Evolutionary conservation across 2,329 filamentous ascomycete genomes (phyloP).

Genomic region (Emmonsiellopsis sp.): DNA sequence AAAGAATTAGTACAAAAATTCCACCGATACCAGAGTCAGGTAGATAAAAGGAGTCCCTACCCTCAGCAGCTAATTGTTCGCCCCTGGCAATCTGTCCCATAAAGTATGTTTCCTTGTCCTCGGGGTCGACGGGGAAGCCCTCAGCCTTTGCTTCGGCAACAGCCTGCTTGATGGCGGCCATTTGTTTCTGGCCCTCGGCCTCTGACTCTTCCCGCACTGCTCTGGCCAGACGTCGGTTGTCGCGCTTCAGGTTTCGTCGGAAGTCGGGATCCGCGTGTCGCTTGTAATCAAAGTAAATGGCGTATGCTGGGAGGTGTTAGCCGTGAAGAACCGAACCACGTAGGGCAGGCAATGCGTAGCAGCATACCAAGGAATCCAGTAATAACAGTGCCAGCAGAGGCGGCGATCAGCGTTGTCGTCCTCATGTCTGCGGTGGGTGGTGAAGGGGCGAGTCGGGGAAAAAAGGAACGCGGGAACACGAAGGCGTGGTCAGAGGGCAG

Average conservation of each 20-base stretch:
- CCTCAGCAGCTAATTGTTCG: slow-evolving; percentile 57
- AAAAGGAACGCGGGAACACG: background rate
- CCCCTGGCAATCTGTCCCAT: slow-evolving; percentile 89
- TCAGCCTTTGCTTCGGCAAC: slow-evolving; percentile 79
- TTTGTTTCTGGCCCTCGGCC: slow-evolving; percentile 38
- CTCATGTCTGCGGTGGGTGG: slow-evolving; percentile 27
- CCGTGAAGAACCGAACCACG: background rate
- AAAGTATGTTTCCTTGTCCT: slow-evolving; percentile 93
- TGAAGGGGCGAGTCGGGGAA: background rate
- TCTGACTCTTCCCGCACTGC: slow-evolving; percentile 40
- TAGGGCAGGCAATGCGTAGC: background rate
- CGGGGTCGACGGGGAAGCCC: slow-evolving; percentile 80
- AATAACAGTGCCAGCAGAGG: slow-evolving; percentile 49
- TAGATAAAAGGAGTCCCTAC: slow-evolving; percentile 42
- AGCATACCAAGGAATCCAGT: slow-evolving; percentile 46
- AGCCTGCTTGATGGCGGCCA: slow-evolving; percentile 59
- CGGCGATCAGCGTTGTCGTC: slow-evolving; percentile 49
- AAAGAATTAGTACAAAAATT: slow-evolving; percentile 4
- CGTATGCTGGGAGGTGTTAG: slow-evolving; percentile 43
- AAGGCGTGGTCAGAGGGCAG: background rate
- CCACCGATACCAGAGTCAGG: background rate
- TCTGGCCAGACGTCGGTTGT: slow-evolving; percentile 38
- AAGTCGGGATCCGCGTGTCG: slow-evolving; percentile 55
- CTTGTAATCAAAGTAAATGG: slow-evolving; percentile 58
- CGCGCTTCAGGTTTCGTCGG: slow-evolving; percentile 46